Conservation (phyloP, 345 rosid genomes). For the Bruguiera parviflora region DNA sequence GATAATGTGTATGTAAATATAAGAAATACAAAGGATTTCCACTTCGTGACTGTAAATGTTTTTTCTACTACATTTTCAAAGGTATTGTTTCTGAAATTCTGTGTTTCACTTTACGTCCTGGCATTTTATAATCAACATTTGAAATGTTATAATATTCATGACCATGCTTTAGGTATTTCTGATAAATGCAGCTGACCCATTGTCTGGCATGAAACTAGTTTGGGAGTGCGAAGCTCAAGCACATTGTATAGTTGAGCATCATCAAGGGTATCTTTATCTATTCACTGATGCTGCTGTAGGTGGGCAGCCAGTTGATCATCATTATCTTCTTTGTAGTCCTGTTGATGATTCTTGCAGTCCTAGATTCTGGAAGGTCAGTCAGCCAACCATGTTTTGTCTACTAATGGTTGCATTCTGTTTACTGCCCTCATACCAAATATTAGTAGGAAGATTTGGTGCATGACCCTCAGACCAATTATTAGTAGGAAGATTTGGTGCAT, state of each 20-base stretch:
- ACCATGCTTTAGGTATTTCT: slow-evolving; percentile 82
- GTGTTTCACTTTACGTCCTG: slow-evolving; percentile 5
- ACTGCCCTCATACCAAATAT: neutral
- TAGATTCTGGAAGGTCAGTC: slow-evolving; percentile 78
- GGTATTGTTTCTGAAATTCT: slow-evolving; percentile 38
- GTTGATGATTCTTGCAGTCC: slow-evolving; percentile 45
- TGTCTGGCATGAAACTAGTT: slow-evolving; percentile 63
- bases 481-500: neutral
- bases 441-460: neutral
- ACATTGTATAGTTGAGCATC: slow-evolving; percentile 92
- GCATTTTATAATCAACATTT: slow-evolving; percentile 4
- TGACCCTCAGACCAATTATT: neutral
- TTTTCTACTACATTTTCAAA: slow-evolving; percentile 72
- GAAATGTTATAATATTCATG: slow-evolving; percentile 18
- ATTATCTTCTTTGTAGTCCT: slow-evolving; percentile 72
- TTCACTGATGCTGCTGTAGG: slow-evolving; percentile 78
- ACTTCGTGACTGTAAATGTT: slow-evolving; percentile 59
- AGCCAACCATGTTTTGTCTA: slow-evolving; percentile 11
- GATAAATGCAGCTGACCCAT: slow-evolving; percentile 88
- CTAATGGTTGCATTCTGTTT: neutral
- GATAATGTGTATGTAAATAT: slow-evolving; percentile 64
- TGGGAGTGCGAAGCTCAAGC: slow-evolving; percentile 85
- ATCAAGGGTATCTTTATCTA: slow-evolving; percentile 70
- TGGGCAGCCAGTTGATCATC: slow-evolving; percentile 56
- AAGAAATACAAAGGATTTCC: slow-evolving; percentile 81